Base-by-base conservation (phyloP, 2,329 filamentous ascomycete genomes). In the Colletotrichum navitas region DNA sequence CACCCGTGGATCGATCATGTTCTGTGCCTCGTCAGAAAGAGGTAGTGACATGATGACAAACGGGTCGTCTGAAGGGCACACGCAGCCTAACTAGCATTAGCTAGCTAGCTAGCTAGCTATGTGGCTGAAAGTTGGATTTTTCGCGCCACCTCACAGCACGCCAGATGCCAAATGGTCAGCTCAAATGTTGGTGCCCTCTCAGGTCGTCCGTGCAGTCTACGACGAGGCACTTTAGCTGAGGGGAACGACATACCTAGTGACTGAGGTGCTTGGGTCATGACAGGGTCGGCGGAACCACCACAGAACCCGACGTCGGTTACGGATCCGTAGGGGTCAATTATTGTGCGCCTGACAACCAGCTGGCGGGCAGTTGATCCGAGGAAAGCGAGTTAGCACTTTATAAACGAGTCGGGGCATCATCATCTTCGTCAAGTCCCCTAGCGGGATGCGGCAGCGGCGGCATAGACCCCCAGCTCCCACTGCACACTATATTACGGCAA, bases 91-190 rank as follows among this genome's bases (percentile, higher is more conserved):
- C 54, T 63, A 34, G 26, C n/a, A 34, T 36, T n/a, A 51, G 34
- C 45, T 6, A 21, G 16, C 10, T n/a, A 21, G 5, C 45, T 24
- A 29, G 29, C 2, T 29, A 34, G n/a, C 7, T 11, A 36, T 36
- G 61, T 60, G 63, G 55, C 56, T 61, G 55, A 4, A 21, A n/a
- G 16, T 21, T 14, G 6, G 29, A 45, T 32, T 36, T 26, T 26
- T 12, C 10, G 24, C n/a, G 47, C 36, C 47, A 54, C 26, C n/a
- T 36, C 32, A 32, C 24, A 18, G 61, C 34, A 34, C 24, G 36
- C 36, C 26, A 18, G 24, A 54, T 63, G n/a, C 36, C 61, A 63
- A 63, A 63, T 54, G 49, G 21, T 32, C 34, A 43, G n/a, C 34
- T 32, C n/a, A 16, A 39, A 24, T 51, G 32, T 14, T 12, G 45